These are phyloP conservation scores for Pseudogymnoascus sp. DNA, from an alignment of 2,329 filamentous ascomycete species.

Conservation along the genomic window DNA sequence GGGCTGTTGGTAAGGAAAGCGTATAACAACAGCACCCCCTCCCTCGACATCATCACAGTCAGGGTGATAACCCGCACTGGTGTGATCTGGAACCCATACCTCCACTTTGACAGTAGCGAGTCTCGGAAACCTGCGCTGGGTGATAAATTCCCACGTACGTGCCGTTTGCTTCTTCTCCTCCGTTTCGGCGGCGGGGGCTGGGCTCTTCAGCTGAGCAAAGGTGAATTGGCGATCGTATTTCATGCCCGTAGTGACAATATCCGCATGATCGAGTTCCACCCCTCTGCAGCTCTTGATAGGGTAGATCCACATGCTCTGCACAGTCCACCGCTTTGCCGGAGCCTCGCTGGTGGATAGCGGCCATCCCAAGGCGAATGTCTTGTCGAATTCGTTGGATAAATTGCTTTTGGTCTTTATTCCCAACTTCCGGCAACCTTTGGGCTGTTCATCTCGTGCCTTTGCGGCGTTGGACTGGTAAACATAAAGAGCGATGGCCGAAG, in stretches of 20 bases:
- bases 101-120: conserved; percentile 63
- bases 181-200: conserved; percentile 27
- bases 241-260: conserved; percentile 61
- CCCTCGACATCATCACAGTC: conserved; percentile 43
- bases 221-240: conserved; percentile 77
- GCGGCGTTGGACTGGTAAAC: conserved; percentile 28
- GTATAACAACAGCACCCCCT: conserved; percentile 56
- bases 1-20: conserved; percentile 53
- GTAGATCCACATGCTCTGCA: conserved; percentile 71
- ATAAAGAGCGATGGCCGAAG: conserved; percentile 26
- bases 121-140: conserved; percentile 59
- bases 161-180: conserved; percentile 31
- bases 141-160: conserved; percentile 62
- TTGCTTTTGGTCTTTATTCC: conserved; percentile 44
- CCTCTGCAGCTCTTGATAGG: conserved; percentile 77
- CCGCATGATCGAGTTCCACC: conserved; percentile 61
- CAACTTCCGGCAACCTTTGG: conserved; percentile 44
- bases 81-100: conserved; percentile 61
- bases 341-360: conserved; percentile 29
- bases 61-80: conserved; percentile 42
- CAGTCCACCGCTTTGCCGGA: conserved; percentile 34
- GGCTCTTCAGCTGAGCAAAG: conserved; percentile 61
- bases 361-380: conserved; percentile 37
- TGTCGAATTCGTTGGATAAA: conserved; percentile 48
- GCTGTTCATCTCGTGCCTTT: conserved; percentile 28